Conservation (phyloP, 768 basidiomycete species). For the Coprinellus micaceus region DNA sequence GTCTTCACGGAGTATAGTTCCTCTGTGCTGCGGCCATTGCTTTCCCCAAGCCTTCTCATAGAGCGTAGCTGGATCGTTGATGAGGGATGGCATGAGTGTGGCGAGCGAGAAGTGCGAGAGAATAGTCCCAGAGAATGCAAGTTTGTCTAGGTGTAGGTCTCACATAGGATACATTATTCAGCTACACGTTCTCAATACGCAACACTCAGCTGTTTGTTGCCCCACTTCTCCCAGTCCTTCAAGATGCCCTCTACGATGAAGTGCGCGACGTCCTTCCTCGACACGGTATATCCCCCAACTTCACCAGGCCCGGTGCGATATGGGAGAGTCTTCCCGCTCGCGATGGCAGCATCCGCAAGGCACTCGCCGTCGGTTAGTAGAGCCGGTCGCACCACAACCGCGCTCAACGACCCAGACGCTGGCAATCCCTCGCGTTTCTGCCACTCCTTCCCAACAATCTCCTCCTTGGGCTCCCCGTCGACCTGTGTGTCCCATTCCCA, state of each 20-base stretch:
- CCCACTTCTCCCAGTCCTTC: constrained; percentile 49
- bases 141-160: too few relatives aligned
- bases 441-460: constrained; percentile 46
- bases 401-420: constrained; percentile 38
- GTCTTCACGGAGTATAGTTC: neutral
- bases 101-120: too few relatives aligned
- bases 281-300: constrained; percentile 49
- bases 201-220: constrained; percentile 46
- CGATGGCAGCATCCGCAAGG: constrained; percentile 28
- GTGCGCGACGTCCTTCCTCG: constrained; percentile 62
- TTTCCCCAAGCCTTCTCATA: neutral
- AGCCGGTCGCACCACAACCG: constrained; percentile 55
- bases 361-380: constrained; percentile 57
- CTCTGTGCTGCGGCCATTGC: neutral
- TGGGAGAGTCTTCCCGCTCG: constrained; percentile 18
- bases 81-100: too few relatives aligned
- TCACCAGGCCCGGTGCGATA: constrained; percentile 46
- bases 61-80: neutral
- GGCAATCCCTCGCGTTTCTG: constrained; percentile 38
- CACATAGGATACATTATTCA: too few relatives aligned
- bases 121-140: too few relatives aligned
- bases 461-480: constrained; percentile 36
- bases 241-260: constrained; percentile 50
- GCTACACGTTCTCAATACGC: constrained; percentile 43
- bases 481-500: constrained; percentile 45